A percentile compares a stretch with the other conserved stretches of the same genome.
phyloP scores from a whole-genome alignment of 305 asterid species.

The Fraxinus nigra region DNA sequence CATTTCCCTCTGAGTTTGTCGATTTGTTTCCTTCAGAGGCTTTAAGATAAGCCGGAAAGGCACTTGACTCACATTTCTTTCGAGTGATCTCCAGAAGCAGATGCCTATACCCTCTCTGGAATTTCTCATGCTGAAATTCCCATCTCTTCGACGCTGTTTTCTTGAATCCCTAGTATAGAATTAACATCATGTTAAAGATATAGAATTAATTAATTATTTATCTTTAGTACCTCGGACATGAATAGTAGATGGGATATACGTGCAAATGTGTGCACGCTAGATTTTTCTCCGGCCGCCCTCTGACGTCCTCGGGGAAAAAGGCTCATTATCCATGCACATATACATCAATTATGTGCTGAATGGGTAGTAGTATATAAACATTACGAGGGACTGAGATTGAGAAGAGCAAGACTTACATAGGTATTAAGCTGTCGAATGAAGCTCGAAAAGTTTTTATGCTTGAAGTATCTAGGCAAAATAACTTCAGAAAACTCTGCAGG shows the following conservation, averaged over 20 bases:
- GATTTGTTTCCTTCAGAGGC: constrained; percentile 21
- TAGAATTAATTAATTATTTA: not conserved
- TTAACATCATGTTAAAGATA: not conserved
- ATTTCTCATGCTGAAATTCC: constrained; percentile 70
- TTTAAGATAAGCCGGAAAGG: constrained; percentile 50
- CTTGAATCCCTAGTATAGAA: constrained; percentile 49
- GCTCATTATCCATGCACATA: not conserved
- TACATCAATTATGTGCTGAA: not conserved
- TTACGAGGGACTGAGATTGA: not conserved
- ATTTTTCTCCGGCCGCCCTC: not conserved
- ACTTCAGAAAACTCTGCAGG: constrained; percentile 40
- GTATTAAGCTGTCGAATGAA: constrained; percentile 48
- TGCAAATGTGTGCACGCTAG: not conserved
- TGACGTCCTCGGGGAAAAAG: not conserved
- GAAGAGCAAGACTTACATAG: constrained; percentile 31
- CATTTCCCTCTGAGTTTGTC: not conserved
- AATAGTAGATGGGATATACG: not conserved
- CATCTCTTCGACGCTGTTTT: constrained; percentile 53
- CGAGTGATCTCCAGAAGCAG: constrained; percentile 47
- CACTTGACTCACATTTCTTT: constrained; percentile 55
- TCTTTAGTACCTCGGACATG: not conserved
- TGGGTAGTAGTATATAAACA: not conserved
- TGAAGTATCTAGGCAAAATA: constrained; percentile 45
- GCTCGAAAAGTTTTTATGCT: constrained; percentile 48
- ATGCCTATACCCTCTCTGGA: constrained; percentile 46